Conservation (phyloP, 2,329 filamentous ascomycete genomes). For the Raffaelea deltoideospora region DNA sequence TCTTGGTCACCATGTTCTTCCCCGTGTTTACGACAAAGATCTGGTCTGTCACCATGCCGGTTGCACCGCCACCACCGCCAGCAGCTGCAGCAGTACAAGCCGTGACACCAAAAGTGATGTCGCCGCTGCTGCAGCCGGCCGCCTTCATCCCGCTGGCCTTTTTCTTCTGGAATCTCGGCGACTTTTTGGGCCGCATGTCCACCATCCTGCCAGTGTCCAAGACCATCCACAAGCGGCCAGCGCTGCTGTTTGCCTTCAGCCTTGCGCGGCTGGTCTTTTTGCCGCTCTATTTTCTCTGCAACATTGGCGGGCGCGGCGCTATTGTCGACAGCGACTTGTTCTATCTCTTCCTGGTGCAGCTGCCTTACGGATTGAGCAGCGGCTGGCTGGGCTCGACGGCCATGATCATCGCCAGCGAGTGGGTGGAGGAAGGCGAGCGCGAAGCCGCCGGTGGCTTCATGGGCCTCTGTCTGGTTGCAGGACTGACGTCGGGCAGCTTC, state of each 20-base stretch:
- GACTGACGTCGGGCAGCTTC: slow-evolving; percentile 72
- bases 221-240: slow-evolving; percentile 48
- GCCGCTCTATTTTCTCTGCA: slow-evolving; percentile 81
- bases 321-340: slow-evolving; percentile 68
- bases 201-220: slow-evolving; percentile 36
- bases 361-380: slow-evolving; percentile 71
- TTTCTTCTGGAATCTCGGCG: slow-evolving; percentile 85
- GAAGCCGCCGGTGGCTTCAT: slow-evolving; percentile 91
- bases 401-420: slow-evolving; percentile 81
- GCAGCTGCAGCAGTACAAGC: too few relatives aligned
- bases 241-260: slow-evolving; percentile 50
- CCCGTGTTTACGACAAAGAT: slow-evolving; percentile 76
- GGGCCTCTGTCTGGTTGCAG: slow-evolving; percentile 76
- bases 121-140: slow-evolving; percentile 46
- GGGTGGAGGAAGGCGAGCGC: slow-evolving; percentile 67
- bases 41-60: slow-evolving; percentile 23
- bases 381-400: slow-evolving; percentile 75
- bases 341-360: slow-evolving; percentile 71
- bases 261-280: slow-evolving; percentile 55
- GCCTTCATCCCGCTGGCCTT: slow-evolving; percentile 85
- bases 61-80: slow-evolving; percentile 18
- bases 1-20: slow-evolving; percentile 81
- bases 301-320: slow-evolving; percentile 63
- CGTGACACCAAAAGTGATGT: too few relatives aligned
- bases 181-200: slow-evolving; percentile 60